Percentiles rank a stretch among this genome's conserved stretches.
Conservation (phyloP, 495 filamentous ascomycete genomes). For the Jackrogersella minutella region DNA sequence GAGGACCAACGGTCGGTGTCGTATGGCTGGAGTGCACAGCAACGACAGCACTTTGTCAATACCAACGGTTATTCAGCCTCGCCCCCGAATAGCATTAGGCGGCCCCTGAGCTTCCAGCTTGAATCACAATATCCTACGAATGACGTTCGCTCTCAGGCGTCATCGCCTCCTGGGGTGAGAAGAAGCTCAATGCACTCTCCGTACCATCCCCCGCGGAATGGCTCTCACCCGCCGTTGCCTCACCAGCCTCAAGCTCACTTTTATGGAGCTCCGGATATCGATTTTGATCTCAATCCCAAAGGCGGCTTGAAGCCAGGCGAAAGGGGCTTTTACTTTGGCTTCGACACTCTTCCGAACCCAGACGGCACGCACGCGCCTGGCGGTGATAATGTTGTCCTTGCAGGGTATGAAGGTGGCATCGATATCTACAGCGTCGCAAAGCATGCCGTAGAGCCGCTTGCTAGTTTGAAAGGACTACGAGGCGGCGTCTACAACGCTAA, state of each 20-base stretch:
- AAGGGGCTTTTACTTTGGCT: conserved; percentile 77
- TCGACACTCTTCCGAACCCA: conserved; percentile 69
- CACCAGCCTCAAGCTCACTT: conserved; percentile 82
- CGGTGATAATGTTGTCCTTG: conserved; percentile 72
- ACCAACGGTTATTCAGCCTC: conserved; percentile 56
- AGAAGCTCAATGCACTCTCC: conserved; percentile 70
- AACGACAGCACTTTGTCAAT: conserved; percentile 47
- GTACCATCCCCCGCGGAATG: conserved; percentile 52
- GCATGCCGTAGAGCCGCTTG: conserved; percentile 68
- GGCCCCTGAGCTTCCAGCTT: conserved; percentile 62
- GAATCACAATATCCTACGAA: conserved; percentile 55
- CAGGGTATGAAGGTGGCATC: conserved; percentile 77
- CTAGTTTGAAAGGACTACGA: conserved; percentile 74
- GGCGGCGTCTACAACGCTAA: conserved; percentile 85
- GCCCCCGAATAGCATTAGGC: conserved; percentile 53
- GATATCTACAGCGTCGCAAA: conserved; percentile 75
- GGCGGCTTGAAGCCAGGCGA: conserved; percentile 65
- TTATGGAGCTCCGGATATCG: conserved; percentile 71
- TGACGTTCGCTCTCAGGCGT: conserved; percentile 55
- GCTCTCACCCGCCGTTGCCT: conserved; percentile 72
- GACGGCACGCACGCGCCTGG: conserved; percentile 57
- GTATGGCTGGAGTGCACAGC: conserved; percentile 52
- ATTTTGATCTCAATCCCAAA: conserved; percentile 66
- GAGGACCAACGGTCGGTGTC: conserved; percentile 56
- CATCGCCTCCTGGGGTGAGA: conserved; percentile 52